Evolutionary conservation across 2,329 filamentous ascomycete genomes (phyloP), one percentile per base, ranked within the genome.

Genomic region (Ascochyta pisi): DNA sequence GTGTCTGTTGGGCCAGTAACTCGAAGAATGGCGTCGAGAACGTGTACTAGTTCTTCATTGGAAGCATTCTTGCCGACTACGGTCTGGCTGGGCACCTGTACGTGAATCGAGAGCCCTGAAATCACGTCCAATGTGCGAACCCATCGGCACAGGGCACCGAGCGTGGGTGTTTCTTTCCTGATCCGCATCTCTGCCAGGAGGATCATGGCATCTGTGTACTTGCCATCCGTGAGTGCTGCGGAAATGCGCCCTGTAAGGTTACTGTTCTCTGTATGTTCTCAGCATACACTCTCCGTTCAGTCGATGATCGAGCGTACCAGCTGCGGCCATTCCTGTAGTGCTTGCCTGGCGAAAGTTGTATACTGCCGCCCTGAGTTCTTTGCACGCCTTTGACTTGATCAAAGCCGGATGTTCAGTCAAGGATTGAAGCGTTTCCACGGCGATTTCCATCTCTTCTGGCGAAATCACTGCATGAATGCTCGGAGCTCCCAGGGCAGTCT

Each of bases 131-230:
- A 77, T 66, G 89, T 87, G 54, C 88, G 82, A 4, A 90, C 88
- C 88, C 88, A 91, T 53, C 88, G 84, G 70, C 87, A 90, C 7
- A 90, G 74, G 1, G 88, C 86, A 19, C 88, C 88, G 0, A 90
- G 76, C 62, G 89, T 89, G 0, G 88, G 88, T 16, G 84, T 81
- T 58, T 90, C 82, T 3, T 80, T 77, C n/a, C 87, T 79, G 16
- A 90, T 85, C 27, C 83, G 81, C 88, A 90, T 90, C 76, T 90
- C 88, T 0, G 87, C 83, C 1, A 91, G 81, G 13, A 89, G 69
- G 15, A 90, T 81, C 47, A 81, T 81, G 5, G 87, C 86, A n/a
- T 90, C 87, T 9, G 79, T 80, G 61, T 86, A 88, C 66, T 86
- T 85, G 45, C 82, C 85, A 70, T 90, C 88, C 22, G 84, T 82